These are phyloP conservation scores for Suhomyces guaymorum DNA, from an alignment of 1,139 yeast species.

Conservation along the genomic window DNA sequence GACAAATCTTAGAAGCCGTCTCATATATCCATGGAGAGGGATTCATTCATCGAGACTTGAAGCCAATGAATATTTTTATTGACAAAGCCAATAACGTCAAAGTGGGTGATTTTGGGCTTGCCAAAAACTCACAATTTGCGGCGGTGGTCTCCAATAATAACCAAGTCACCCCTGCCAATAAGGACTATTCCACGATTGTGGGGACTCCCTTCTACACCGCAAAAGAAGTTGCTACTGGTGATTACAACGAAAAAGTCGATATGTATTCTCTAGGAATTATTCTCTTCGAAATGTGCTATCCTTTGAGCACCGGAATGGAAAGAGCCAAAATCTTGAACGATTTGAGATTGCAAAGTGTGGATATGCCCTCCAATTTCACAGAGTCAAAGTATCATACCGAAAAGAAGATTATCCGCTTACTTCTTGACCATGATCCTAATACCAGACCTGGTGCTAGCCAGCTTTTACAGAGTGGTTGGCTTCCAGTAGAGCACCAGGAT, in stretches of 20 bases:
- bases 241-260: conserved; percentile 89
- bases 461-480: conserved; percentile 72
- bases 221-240: conserved; percentile 76
- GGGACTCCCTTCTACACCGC: conserved; percentile 96
- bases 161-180: conserved; percentile 42
- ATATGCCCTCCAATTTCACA: conserved; percentile 68
- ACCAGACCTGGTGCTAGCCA: conserved; percentile 75
- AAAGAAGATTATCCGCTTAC: conserved; percentile 59
- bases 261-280: conserved; percentile 94
- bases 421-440: conserved; percentile 78
- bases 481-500: conserved; percentile 90
- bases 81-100: conserved; percentile 87
- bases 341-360: conserved; percentile 57
- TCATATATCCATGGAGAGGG: conserved; percentile 92
- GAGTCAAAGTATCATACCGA: conserved; percentile 54
- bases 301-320: conserved; percentile 88
- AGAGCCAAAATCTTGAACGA: conserved; percentile 69
- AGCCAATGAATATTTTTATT: conserved; percentile 94
- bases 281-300: conserved; percentile 90
- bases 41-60: conserved; percentile 90
- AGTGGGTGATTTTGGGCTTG: conserved; percentile 96
- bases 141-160: conserved; percentile 42
- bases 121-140: conserved; percentile 66
- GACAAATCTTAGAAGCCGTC: conserved; percentile 89
- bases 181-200: conserved; percentile 84